phyloP scores from a whole-genome alignment of 2,329 filamentous ascomycete species.

The Penicillium sumatraense region DNA sequence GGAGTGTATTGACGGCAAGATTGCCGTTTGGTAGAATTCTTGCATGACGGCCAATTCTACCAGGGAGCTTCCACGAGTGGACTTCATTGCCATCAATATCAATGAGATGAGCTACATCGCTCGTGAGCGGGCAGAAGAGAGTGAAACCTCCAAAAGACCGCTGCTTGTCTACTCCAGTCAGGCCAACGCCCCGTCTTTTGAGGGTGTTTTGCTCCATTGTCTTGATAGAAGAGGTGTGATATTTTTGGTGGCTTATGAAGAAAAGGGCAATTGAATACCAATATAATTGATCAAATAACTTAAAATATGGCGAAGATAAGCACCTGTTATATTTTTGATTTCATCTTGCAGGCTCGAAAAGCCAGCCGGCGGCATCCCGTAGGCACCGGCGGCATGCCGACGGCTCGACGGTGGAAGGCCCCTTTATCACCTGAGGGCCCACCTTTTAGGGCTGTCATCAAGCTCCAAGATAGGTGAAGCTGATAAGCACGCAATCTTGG shows the following conservation, averaged over 20 bases:
- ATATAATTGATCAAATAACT: background rate
- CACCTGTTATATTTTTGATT: background rate
- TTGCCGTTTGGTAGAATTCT: conserved; percentile 51
- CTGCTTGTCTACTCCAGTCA: conserved; percentile 44
- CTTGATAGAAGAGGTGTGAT: background rate
- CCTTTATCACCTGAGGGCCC: conserved; percentile 6
- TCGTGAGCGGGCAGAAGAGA: conserved; percentile 49
- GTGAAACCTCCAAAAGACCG: conserved; percentile 47
- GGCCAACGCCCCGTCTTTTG: conserved; percentile 46
- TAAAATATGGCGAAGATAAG: conserved; percentile 3
- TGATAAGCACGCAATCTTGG: conserved; percentile 11
- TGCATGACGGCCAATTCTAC: conserved; percentile 49
- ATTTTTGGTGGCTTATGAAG: background rate
- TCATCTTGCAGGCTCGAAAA: background rate
- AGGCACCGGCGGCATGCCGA: background rate
- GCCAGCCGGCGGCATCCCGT: conserved; percentile 6
- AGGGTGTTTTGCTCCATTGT: conserved; percentile 52
- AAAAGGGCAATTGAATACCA: background rate
- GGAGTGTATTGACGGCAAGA: conserved; percentile 50
- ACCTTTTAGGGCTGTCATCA: background rate
- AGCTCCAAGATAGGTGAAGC: conserved; percentile 5
- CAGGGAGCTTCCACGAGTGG: conserved; percentile 49
- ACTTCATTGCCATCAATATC: conserved; percentile 49
- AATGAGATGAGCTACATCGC: conserved; percentile 45
- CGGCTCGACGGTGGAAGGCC: background rate